Conservation (phyloP, 345 rosid genomes). For the Salix brachista region DNA sequence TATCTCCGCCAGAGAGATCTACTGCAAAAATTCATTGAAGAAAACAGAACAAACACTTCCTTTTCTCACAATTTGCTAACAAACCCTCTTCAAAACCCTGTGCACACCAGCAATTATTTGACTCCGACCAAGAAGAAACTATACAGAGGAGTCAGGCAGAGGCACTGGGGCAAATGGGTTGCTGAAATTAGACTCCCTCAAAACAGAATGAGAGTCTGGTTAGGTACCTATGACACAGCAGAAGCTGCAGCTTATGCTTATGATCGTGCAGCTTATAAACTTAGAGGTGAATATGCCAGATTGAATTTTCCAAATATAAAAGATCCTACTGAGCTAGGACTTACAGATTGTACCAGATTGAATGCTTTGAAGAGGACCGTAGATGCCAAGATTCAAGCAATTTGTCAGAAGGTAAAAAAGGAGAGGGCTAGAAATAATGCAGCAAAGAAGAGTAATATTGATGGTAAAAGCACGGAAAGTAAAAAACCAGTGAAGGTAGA, state of each 20-base stretch:
- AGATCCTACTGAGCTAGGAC: slow-evolving; percentile 55
- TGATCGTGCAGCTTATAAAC: slow-evolving; percentile 97
- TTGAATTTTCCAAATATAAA: slow-evolving; percentile 77
- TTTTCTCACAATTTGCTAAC: slow-evolving; percentile 1
- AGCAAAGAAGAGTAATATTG: slow-evolving; percentile 27
- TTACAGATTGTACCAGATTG: slow-evolving; percentile 53
- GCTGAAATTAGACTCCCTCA: slow-evolving; percentile 95
- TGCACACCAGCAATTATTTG: slow-evolving; percentile 15
- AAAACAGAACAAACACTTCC: slow-evolving; percentile 31
- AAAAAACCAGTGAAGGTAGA: slow-evolving; percentile 24
- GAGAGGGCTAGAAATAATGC: slow-evolving; percentile 55
- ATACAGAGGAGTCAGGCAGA: slow-evolving; percentile 97
- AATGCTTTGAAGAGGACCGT: slow-evolving; percentile 60
- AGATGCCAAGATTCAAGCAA: slow-evolving; percentile 85
- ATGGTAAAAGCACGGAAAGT: neutral
- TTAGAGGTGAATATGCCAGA: slow-evolving; percentile 88
- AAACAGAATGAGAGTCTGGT: slow-evolving; percentile 91
- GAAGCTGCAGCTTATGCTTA: slow-evolving; percentile 95
- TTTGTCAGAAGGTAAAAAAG: slow-evolving; percentile 68
- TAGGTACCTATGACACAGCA: slow-evolving; percentile 87
- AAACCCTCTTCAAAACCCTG: slow-evolving; percentile 32
- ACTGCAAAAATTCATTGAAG: slow-evolving; percentile 53
- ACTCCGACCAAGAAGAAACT: slow-evolving; percentile 60
- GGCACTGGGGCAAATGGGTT: slow-evolving; percentile 99
- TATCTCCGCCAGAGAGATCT: slow-evolving; percentile 85